Base-by-base conservation (phyloP, 495 filamentous ascomycete genomes). In the Xylaria scruposa region DNA sequence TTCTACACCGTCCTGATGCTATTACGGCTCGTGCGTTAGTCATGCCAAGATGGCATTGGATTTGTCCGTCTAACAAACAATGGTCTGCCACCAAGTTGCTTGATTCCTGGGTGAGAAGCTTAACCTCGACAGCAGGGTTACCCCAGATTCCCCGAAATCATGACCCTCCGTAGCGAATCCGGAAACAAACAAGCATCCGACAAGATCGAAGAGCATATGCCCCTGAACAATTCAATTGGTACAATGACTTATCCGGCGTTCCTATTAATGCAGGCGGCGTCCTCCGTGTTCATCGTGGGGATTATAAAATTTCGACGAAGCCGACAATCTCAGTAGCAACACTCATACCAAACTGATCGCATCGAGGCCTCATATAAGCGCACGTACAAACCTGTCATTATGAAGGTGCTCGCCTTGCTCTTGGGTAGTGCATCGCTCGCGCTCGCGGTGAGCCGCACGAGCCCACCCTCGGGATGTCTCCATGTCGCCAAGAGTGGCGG, bases 401-500 rank as follows among this genome's bases (percentile, higher is more conserved):
- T 79, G 71, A 72, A 68, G 26, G n/a, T 71, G 15, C 36, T 76
- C 53, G 33, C 72, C n/a, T 64, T 66, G 54, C 61, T 79, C 31
- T 31, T 71, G 15, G 13, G 60, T 7, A 8, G 71, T 49, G 78
- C 77, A 26, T 72, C 75, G 31, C 56, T 83, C 15, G 81, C 72
- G 61, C 71, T 80, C 44, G 81, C 83, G 19, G 80, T 78, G 44
- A 77, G 78, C 49, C 84, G 87, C 47, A 88, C 83, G 19, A 79
- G 82, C n/a, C 76, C 87, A 4, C 89, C 88, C 0, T 71, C 83
- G 24, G 83, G 83, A 12, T 86, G 88, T 47, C 81, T 89, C 24
- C 79, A 83, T 26, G 89, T 90, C 38, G 80, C 82, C 67, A 83
- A 83, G 73, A 82, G 79, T 31, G 76, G 80, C 13, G 81, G 78